Base-by-base conservation (phyloP, 768 basidiomycete genomes). In the Suillus ampliporus region DNA sequence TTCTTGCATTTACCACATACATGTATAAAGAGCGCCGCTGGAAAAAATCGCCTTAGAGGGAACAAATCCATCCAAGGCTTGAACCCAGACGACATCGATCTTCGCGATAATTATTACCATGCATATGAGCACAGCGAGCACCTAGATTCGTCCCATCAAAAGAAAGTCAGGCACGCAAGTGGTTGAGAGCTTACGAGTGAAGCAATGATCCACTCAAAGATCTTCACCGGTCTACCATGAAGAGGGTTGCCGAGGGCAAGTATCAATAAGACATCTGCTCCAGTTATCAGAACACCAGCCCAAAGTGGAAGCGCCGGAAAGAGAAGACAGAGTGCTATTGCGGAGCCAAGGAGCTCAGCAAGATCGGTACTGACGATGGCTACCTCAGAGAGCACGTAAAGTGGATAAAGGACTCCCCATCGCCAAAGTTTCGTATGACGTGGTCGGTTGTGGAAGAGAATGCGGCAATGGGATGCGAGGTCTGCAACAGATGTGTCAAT, bases 361-460 rank as follows among this genome's bases (percentile, higher is more conserved):
- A 95, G 79, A 71, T 93, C 92, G 6, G 91, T 93, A 13, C 87
- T 84, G 26, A 92, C 83, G 68, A 94, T 89, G 58, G 89, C 90
- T 7, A 90, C 72, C 70, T 94, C 91, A 0, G 89, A 75, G 21
- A 90, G 71, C 37, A 76, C 62, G 64, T 90, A 91, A 23, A 91
- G 80, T 1, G 90, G 88, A 69, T 90, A 91, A 14, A 89, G 78
- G 5, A 82, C 79, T 5, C 82, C 75, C 82, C 85, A 87, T 65
- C 90, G 82, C 68, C 80, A 86, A 40, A 87, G 70, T 17, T 79
- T 73, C 37, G 80, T 84, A 69, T 89, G 80, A 63, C 81, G 84
- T 13, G 87, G 86, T 26, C 89, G 82, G 68, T 88, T 84, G 69
- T 91, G 82, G 19, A 92, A 77, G 8, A 89, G 76, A 31, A 89